phyloP scores from a whole-genome alignment of 768 basidiomycete species.

The Coprinopsis cinerea region DNA sequence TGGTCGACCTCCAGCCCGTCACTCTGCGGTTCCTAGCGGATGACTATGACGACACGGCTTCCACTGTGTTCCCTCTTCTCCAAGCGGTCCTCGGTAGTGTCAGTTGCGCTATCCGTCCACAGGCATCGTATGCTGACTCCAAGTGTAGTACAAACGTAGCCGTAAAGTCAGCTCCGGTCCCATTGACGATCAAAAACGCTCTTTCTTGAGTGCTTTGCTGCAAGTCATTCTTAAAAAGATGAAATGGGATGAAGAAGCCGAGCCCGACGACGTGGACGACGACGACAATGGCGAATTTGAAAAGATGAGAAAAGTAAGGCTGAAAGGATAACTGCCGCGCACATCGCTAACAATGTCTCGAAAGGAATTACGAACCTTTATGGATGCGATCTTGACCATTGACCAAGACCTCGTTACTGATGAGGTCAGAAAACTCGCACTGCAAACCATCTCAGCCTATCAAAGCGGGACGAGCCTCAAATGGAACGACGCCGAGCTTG shows the following conservation, averaged over 20 bases:
- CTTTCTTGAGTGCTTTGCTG: slow-evolving; percentile 75
- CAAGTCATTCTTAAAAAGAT: slow-evolving; percentile 79
- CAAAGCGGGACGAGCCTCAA: slow-evolving; percentile 57
- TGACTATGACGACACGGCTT: slow-evolving; percentile 82
- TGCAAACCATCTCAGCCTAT: slow-evolving; percentile 70
- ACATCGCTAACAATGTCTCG: slow-evolving; percentile 2
- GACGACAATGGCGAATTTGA: slow-evolving; percentile 83
- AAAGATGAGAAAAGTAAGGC: slow-evolving; percentile 75
- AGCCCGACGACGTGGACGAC: slow-evolving; percentile 79
- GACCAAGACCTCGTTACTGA: slow-evolving; percentile 82
- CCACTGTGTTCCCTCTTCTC: slow-evolving; percentile 78
- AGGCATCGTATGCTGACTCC: not conserved
- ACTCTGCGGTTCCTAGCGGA: slow-evolving; percentile 88
- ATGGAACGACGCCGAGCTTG: slow-evolving; percentile 94
- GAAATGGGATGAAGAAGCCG: slow-evolving; percentile 83
- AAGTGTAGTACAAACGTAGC: slow-evolving; percentile 69
- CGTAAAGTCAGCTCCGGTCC: slow-evolving; percentile 56
- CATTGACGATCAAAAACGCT: slow-evolving; percentile 58
- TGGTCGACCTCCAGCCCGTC: slow-evolving; percentile 68
- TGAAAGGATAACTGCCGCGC: slow-evolving; percentile 1
- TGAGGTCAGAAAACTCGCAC: slow-evolving; percentile 65
- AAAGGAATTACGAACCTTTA: slow-evolving; percentile 78
- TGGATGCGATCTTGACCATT: slow-evolving; percentile 82
- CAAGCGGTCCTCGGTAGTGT: slow-evolving; percentile 70
- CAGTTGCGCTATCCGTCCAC: slow-evolving; percentile 24